phyloP scores from a whole-genome alignment of 2,329 filamentous ascomycete species.

The Annulohypoxylon truncatum region DNA sequence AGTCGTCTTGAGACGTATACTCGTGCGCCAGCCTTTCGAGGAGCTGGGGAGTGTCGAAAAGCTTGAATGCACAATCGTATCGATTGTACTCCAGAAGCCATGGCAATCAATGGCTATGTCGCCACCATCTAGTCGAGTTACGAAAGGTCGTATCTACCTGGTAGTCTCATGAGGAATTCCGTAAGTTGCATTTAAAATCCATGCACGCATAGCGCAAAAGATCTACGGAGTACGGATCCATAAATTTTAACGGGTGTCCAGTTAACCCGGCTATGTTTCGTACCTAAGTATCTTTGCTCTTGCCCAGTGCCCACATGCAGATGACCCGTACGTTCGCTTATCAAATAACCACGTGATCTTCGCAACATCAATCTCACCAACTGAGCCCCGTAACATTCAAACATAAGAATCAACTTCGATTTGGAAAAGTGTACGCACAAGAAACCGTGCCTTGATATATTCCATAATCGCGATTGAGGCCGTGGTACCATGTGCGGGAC shows the following conservation, averaged over 20 bases:
- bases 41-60: slow-evolving; percentile 46
- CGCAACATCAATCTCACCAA: too few relatives aligned
- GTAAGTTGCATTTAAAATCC: not conserved
- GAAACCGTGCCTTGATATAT: too few relatives aligned
- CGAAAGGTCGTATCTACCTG: slow-evolving; percentile 3
- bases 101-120: slow-evolving; percentile 45
- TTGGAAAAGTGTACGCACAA: too few relatives aligned
- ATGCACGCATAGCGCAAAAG: slow-evolving; percentile 1
- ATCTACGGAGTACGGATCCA: not conserved
- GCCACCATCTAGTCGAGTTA: slow-evolving; percentile 23
- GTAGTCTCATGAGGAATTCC: not conserved
- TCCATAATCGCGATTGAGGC: too few relatives aligned
- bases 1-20: slow-evolving; percentile 44
- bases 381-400: too few relatives aligned
- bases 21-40: slow-evolving; percentile 36
- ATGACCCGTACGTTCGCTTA: not conserved
- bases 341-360: not conserved
- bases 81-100: slow-evolving; percentile 57
- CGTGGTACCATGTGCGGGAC: too few relatives aligned
- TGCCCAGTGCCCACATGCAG: not conserved
- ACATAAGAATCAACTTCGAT: too few relatives aligned
- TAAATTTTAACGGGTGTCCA: slow-evolving; percentile 31
- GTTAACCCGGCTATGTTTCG: slow-evolving; percentile 9
- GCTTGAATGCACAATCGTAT: slow-evolving; percentile 55
- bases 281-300: not conserved